phyloP scores from a whole-genome alignment of 176 grass and related monocot genomes.

The Oryza officinalis region DNA sequence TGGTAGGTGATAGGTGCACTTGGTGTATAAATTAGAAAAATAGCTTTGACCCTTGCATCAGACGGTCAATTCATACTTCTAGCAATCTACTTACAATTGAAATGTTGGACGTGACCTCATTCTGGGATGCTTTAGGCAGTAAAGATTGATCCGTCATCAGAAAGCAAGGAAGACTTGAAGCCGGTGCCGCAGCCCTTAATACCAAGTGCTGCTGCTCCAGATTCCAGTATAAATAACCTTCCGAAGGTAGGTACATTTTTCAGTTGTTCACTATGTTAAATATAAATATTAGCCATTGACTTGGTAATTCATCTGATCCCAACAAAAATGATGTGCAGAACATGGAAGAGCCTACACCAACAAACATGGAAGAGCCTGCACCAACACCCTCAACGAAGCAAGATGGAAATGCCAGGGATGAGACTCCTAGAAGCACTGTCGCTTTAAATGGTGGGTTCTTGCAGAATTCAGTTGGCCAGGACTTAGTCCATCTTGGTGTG shows the following conservation, averaged over 20 bases:
- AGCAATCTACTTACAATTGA: constrained; percentile 16
- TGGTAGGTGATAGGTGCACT: not conserved
- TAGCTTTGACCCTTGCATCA: constrained; percentile 12
- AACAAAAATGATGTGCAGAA: constrained; percentile 46
- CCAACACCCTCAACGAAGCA: constrained; percentile 35
- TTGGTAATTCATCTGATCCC: constrained; percentile 7
- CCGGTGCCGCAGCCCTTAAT: constrained; percentile 33
- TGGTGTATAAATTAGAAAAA: not conserved
- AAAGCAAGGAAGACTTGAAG: constrained; percentile 27
- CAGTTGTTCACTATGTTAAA: not conserved
- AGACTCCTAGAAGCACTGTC: constrained; percentile 27
- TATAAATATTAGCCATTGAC: constrained; percentile 23
- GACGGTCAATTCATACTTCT: not conserved
- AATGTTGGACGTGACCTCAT: constrained; percentile 24
- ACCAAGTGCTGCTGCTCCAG: constrained; percentile 1
- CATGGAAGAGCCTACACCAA: constrained; percentile 33
- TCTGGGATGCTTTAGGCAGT: constrained; percentile 42
- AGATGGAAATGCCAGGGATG: constrained; percentile 47
- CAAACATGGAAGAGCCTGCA: constrained; percentile 34
- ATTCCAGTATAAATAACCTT: constrained; percentile 34
- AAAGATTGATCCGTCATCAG: constrained; percentile 34
- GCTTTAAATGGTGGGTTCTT: constrained; percentile 39
- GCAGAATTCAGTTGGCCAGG: constrained; percentile 56
- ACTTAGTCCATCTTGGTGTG: constrained; percentile 55
- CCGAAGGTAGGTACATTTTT: constrained; percentile 39